Conservation (phyloP, 2,329 filamentous ascomycete species). For the Sarocladiaceae sp. region DNA sequence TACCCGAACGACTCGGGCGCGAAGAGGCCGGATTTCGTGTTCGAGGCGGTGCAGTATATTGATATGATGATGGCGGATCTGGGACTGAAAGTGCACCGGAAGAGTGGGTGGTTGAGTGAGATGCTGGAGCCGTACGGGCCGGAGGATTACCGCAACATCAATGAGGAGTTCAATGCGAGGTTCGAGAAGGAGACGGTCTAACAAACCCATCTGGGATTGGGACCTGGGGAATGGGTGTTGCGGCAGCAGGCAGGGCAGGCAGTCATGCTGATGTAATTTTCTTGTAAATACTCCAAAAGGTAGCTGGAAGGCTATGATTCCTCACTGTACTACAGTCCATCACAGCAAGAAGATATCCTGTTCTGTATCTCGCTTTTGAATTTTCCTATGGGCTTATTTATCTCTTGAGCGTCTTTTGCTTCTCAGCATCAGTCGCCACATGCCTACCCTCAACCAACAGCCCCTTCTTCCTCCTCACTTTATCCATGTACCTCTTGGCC, state of each 20-base stretch:
- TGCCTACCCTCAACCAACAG: slow-evolving; percentile 73
- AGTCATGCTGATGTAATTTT: not conserved
- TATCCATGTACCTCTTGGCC: slow-evolving; percentile 92
- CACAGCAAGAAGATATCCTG: not conserved
- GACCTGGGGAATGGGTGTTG: too few species aligned
- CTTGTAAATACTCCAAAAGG: slow-evolving; percentile 4
- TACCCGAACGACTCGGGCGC: slow-evolving; percentile 49
- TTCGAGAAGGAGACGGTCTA: too few species aligned
- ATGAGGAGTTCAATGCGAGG: slow-evolving; percentile 1
- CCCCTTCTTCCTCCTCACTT: slow-evolving; percentile 80
- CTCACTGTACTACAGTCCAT: too few species aligned
- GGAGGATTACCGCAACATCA: slow-evolving; percentile 4
- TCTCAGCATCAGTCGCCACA: slow-evolving; percentile 82
- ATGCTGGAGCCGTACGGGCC: slow-evolving; percentile 44
- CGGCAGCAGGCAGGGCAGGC: too few species aligned
- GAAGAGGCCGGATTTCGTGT: slow-evolving; percentile 45
- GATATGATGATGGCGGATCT: slow-evolving; percentile 63
- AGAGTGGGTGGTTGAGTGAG: slow-evolving; percentile 45
- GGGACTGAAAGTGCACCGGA: slow-evolving; percentile 50
- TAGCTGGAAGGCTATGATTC: too few species aligned
- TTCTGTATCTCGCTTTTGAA: not conserved
- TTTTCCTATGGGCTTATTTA: too few species aligned
- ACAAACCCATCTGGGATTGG: too few species aligned
- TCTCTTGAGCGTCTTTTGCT: slow-evolving; percentile 68
- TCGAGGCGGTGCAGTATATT: slow-evolving; percentile 68